These are phyloP conservation scores for Myxozyma geophila DNA, from an alignment of 805 yeast genomes.

Conservation along the genomic window DNA sequence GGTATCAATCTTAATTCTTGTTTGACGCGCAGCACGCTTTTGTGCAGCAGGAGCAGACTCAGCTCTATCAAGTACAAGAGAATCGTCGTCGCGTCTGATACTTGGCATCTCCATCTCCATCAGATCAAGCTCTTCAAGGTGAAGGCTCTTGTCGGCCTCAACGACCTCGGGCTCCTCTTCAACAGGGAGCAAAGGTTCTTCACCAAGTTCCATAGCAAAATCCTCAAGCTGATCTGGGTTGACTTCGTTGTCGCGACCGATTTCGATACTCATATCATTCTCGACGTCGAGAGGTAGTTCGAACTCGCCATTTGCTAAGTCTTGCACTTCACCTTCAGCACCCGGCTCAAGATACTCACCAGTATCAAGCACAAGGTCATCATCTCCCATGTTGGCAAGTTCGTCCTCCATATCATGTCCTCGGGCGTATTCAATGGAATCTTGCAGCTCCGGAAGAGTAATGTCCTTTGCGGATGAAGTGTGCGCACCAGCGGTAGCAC, in stretches of 20 bases:
- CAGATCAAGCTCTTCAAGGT: constrained; percentile 19
- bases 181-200: neutral
- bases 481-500: constrained; percentile 26
- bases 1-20: constrained; percentile 54
- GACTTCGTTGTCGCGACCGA: constrained; percentile 41
- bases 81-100: constrained; percentile 16
- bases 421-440: constrained; percentile 72
- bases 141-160: constrained; percentile 9
- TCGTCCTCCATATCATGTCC: constrained; percentile 45
- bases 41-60: constrained; percentile 9
- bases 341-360: constrained; percentile 41
- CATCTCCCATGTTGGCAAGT: constrained; percentile 45
- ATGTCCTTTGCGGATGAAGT: constrained; percentile 34
- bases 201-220: constrained; percentile 23
- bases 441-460: constrained; percentile 50
- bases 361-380: constrained; percentile 61
- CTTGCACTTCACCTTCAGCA: constrained; percentile 39
- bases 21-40: constrained; percentile 42
- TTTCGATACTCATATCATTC: constrained; percentile 49
- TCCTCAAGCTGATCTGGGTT: constrained; percentile 26
- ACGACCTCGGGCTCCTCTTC: constrained; percentile 9
- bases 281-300: constrained; percentile 14
- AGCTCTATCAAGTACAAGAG: neutral
- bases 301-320: constrained; percentile 2
- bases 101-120: constrained; percentile 32